These are phyloP conservation scores for Pseudogymnoascus pannorum DNA, from an alignment of 2,329 filamentous ascomycete species.

Conservation along the genomic window DNA sequence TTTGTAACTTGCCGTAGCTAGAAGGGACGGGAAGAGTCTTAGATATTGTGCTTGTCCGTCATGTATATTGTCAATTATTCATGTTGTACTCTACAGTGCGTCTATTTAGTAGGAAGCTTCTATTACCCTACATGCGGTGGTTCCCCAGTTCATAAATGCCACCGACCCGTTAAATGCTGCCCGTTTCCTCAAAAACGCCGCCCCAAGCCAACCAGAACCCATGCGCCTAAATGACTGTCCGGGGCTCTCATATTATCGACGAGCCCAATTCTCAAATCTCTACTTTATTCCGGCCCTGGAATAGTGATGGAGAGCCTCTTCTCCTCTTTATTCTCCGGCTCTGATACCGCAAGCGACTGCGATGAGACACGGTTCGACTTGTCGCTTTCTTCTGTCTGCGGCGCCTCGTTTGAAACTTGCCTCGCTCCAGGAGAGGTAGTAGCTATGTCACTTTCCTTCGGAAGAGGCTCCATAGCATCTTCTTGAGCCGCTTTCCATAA, in stretches of 20 bases:
- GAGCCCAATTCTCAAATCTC: background rate
- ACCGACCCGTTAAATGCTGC: background rate
- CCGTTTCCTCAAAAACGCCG: background rate
- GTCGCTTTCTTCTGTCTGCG: slow-evolving; percentile 12
- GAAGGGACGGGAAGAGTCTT: background rate
- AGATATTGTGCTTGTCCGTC: background rate
- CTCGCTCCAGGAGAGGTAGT: background rate
- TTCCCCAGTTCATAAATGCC: slow-evolving; percentile 2
- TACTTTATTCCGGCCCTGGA: slow-evolving; percentile 21
- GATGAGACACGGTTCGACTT: slow-evolving; percentile 20
- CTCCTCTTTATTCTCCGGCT: slow-evolving; percentile 23
- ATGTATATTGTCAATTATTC: background rate
- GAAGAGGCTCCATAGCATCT: slow-evolving; percentile 12
- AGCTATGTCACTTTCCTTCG: slow-evolving; percentile 1
- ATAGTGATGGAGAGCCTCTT: slow-evolving; percentile 34
- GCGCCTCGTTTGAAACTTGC: background rate
- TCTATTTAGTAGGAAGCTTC: background rate
- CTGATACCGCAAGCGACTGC: slow-evolving; percentile 18
- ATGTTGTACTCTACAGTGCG: background rate
- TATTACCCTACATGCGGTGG: background rate
- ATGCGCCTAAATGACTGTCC: background rate
- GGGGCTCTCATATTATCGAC: background rate
- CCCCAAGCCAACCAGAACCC: background rate
- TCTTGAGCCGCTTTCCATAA: slow-evolving; percentile 15
- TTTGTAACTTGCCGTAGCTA: background rate